These are phyloP conservation scores for Metarhizium robertsii DNA, from an alignment of 2,329 filamentous ascomycete species.

Conservation along the genomic window DNA sequence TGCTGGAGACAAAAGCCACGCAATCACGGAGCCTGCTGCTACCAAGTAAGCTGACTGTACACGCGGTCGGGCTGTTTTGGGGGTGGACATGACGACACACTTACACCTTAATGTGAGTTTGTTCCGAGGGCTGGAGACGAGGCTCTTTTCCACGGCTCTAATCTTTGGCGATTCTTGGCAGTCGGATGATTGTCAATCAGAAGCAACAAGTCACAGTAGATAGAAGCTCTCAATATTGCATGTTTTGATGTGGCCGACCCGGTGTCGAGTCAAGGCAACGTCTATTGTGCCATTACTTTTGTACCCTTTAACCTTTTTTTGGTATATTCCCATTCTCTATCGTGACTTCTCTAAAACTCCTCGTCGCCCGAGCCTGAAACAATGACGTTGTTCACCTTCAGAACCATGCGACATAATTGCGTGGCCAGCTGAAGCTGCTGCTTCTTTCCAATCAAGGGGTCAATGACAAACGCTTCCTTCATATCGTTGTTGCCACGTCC, in stretches of 20 bases:
- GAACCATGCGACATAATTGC: constrained; percentile 94
- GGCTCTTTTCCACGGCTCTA: too few species aligned
- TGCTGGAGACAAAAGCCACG: too few species aligned
- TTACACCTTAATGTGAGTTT: too few species aligned
- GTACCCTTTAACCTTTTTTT: constrained; percentile 8
- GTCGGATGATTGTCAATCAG: background rate
- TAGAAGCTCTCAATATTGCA: background rate
- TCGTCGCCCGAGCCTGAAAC: constrained; percentile 79
- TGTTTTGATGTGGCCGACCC: background rate
- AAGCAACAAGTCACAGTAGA: background rate
- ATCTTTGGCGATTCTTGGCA: background rate
- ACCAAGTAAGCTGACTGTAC: too few species aligned
- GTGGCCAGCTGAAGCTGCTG: constrained; percentile 95
- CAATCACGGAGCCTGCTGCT: too few species aligned
- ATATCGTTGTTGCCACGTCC: constrained; percentile 90
- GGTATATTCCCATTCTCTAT: constrained; percentile 13
- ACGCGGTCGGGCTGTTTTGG: too few species aligned
- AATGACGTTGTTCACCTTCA: constrained; percentile 97
- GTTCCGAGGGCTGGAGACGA: too few species aligned
- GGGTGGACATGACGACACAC: too few species aligned
- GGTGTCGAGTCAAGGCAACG: constrained; percentile 1
- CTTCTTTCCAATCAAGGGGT: constrained; percentile 95
- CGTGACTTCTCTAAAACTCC: constrained; percentile 55
- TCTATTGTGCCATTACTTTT: constrained; percentile 8
- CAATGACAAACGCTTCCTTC: constrained; percentile 96